Base-by-base conservation (phyloP, 2,329 filamentous ascomycete genomes). In the Bretziella fagacearum region DNA sequence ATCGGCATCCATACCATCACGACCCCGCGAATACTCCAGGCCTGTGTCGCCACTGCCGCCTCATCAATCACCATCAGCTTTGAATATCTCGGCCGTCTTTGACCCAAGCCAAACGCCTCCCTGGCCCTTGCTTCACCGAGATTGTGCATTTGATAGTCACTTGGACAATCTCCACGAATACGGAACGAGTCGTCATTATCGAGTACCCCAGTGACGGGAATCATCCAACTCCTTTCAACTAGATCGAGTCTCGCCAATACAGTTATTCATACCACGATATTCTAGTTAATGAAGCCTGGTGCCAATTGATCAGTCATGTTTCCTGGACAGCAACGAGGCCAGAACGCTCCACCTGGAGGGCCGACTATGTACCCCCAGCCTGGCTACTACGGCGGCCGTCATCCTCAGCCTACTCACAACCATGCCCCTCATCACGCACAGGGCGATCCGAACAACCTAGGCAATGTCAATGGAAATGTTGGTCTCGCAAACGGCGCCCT, bases 341-440 rank as follows among this genome's bases (percentile, higher is more conserved):
- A 43, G 40, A 43, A 43, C 20, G 40, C 23, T 20, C 40, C 40
- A 13, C 40, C 40, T 43, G 40, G 40, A 15, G 40, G 40, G 1
- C 40, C 40, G 8, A 29, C 40, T 22, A 43, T 43, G 40, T 43
- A 30, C 26, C 40, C 40, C 7, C 40, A 43, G 26, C 18, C 25
- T 13, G 15, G 13, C 18, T 43, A 43, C 15, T 43, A 43, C 18
- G 26, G 22, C n/a, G 25, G 15, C 26, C 40, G 40, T 18, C 40
- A 43, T 27, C 65, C 66, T 23, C 71, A 70, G 54, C 40, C 18
- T 36, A 32, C 48, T 25, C 67, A 72, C 52, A 71, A 74, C 49
- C 74, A 80, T 51, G 65, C 73, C 6, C 79, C 82, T 55, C 71
- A 79, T 53, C 76, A 79, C 53, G 70, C 77, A 54, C 62, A 51